These are phyloP conservation scores for Phytophthora niederhauseri DNA, from an alignment of 352 stramenopile genomes.

Conservation along the genomic window DNA sequence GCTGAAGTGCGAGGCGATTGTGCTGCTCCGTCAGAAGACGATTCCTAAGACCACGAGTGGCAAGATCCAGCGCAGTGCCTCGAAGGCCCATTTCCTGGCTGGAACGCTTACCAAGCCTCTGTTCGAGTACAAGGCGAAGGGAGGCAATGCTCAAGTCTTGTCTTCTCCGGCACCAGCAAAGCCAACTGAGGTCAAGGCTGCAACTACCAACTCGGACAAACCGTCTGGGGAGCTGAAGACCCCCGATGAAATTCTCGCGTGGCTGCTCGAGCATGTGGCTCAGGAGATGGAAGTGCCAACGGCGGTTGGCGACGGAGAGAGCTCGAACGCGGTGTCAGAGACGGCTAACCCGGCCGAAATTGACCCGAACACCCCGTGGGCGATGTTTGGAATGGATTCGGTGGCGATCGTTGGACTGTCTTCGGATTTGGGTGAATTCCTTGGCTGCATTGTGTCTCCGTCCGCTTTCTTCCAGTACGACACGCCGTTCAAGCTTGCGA, in stretches of 20 bases:
- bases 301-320: conserved; percentile 13
- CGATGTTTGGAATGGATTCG: conserved; percentile 68
- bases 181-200: conserved; percentile 12
- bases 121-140: conserved; percentile 57
- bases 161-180: conserved; percentile 22
- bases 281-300: conserved; percentile 47
- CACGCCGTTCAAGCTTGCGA: conserved; percentile 60
- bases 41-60: conserved; percentile 88
- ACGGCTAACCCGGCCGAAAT: conserved; percentile 35
- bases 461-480: conserved; percentile 78
- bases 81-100: conserved; percentile 62
- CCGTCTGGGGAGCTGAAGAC: conserved; percentile 55
- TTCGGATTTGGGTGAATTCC: conserved; percentile 67
- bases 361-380: conserved; percentile 65
- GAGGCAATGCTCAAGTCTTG: conserved; percentile 14
- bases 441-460: conserved; percentile 71
- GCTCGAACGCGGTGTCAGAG: conserved; percentile 15
- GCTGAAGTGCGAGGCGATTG: conserved; percentile 71
- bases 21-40: conserved; percentile 70
- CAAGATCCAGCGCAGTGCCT: conserved; percentile 81
- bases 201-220: conserved; percentile 20
- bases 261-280: conserved; percentile 68
- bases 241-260: conserved; percentile 70
- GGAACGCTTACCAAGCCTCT: conserved; percentile 54
- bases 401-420: conserved; percentile 71